Conservation (phyloP, 345 rosid species). For the Cardiospermum halicacabum region DNA sequence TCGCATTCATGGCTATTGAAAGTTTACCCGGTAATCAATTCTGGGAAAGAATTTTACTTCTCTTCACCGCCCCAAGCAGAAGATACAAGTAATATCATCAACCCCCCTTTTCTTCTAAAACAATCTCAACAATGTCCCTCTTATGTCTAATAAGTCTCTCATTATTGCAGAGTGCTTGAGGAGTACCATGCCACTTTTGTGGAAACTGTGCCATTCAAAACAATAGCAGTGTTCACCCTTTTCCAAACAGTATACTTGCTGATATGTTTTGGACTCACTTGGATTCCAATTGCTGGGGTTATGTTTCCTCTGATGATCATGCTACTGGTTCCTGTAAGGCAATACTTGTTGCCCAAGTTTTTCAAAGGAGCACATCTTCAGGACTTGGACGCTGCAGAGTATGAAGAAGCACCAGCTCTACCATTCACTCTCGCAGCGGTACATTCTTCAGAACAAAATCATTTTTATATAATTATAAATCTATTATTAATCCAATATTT, state of each 20-base stretch:
- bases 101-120: neutral
- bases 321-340: conserved; percentile 87
- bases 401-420: conserved; percentile 90
- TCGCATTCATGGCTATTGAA: conserved; percentile 87
- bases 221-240: conserved; percentile 68
- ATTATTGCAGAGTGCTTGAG: conserved; percentile 67
- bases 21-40: conserved; percentile 83
- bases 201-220: conserved; percentile 90
- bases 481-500: neutral
- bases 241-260: conserved; percentile 80
- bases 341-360: conserved; percentile 77
- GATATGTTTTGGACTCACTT: conserved; percentile 87
- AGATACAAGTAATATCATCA: conserved; percentile 53
- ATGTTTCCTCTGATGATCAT: conserved; percentile 93
- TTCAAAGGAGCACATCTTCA: conserved; percentile 85
- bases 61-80: conserved; percentile 74
- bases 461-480: neutral
- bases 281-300: conserved; percentile 92
- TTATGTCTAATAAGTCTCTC: neutral
- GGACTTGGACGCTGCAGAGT: conserved; percentile 94
- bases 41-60: conserved; percentile 76
- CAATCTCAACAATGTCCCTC: neutral
- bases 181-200: conserved; percentile 77
- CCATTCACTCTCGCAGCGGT: conserved; percentile 65
- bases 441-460: conserved; percentile 14